Conservation (phyloP, 805 yeast genomes). For the Hanseniaspora osmophila region DNA sequence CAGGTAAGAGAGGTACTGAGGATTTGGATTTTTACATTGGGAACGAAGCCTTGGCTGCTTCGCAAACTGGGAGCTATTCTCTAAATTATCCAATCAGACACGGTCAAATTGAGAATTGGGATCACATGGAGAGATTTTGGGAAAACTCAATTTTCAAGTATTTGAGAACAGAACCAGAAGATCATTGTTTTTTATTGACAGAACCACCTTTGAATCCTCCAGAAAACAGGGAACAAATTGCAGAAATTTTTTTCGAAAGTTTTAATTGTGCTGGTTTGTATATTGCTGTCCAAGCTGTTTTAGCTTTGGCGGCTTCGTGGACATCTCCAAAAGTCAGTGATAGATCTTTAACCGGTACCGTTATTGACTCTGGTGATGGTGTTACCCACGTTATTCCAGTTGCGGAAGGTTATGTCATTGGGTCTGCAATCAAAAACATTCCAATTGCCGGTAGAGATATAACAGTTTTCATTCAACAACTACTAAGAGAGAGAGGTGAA, state of each 20-base stretch:
- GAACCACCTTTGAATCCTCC: constrained; percentile 99
- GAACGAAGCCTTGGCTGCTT: constrained; percentile 82
- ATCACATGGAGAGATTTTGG: constrained; percentile 99
- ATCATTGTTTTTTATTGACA: constrained; percentile 85
- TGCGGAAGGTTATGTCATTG: constrained; percentile 97
- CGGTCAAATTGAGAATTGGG: constrained; percentile 98
- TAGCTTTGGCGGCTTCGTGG: constrained; percentile 98
- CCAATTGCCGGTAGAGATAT: constrained; percentile 99
- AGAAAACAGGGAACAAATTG: constrained; percentile 95
- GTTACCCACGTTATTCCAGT: constrained; percentile 98
- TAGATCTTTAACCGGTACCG: constrained; percentile 94
- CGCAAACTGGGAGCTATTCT: constrained; percentile 83
- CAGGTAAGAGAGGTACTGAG: constrained; percentile 76
- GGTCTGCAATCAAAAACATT: constrained; percentile 90
- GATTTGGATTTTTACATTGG: constrained; percentile 92
- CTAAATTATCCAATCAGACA: constrained; percentile 87
- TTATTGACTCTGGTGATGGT: constrained; percentile 97
- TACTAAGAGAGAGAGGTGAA: constrained; percentile 95
- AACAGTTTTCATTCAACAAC: constrained; percentile 80
- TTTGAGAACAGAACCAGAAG: constrained; percentile 96
- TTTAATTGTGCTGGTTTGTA: constrained; percentile 97
- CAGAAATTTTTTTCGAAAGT: constrained; percentile 97
- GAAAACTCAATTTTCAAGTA: constrained; percentile 93
- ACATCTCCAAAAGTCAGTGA: constrained; percentile 90
- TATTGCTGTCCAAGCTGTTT: constrained; percentile 97